Evolutionary conservation across 768 basidiomycete species (phyloP), one percentile per base, ranked within the genome.

Genomic region (Amanita rimosa): DNA sequence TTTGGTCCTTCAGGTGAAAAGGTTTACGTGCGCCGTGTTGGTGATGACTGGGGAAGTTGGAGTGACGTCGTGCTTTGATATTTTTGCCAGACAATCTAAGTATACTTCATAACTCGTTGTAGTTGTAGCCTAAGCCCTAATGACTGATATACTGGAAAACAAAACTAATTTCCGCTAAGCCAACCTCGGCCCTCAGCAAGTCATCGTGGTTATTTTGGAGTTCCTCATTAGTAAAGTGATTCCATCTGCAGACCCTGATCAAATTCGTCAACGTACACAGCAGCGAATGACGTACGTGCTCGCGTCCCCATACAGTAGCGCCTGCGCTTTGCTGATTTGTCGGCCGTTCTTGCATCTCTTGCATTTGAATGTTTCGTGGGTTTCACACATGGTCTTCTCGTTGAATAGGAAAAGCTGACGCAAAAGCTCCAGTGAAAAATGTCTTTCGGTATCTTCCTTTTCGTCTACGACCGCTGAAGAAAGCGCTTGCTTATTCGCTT

Each of bases 401-500:
- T 94, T 92, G 69, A 93, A 94, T 31, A 78, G 71, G 73, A 99
- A 99, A 37, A 99, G 71, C 61, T 97, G 85, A 36, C 92, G 75
- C 24, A 99, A 77, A 14, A 85, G 72, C 57, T 97, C 92, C 44
- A 85, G 60, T 3, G 92, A 91, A 68, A 97, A 99, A 65, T 98
- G 95, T 6, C 95, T 83, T 57, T 95, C 94, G 0, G 89, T 78
- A 58, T 95, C 90, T 67, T 95, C 89, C 58, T 92, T 93, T 64
- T 95, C 92, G 58, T 99, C 95, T 16, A 99, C 94, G 2, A 98
- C 93, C n/a, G 92, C 92, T 1, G 93, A 93, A 0, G 96, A 98
- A 9, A 98, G 77, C 2, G 94, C 90, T 63, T 95, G 92, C 64
- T 99, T 99, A 55, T 83, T 86, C 11, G 87, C 92, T 66, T 99